These are phyloP conservation scores for Russula sp. DNA, from an alignment of 768 basidiomycete species.

Conservation along the genomic window DNA sequence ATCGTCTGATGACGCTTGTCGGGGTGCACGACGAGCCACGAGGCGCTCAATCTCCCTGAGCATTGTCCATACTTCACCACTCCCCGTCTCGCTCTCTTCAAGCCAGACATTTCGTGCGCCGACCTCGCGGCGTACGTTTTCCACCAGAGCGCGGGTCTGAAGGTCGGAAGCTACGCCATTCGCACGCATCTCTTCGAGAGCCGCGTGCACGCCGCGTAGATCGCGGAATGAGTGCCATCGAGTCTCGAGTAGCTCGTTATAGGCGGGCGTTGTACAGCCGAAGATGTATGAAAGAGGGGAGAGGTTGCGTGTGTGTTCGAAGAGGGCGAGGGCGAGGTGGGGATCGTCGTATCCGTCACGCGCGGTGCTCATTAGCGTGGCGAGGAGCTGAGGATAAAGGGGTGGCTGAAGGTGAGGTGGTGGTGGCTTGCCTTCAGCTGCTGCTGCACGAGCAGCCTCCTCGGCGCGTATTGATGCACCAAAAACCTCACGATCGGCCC, in stretches of 20 bases:
- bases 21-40: conserved; percentile 30
- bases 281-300: conserved; percentile 82
- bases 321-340: conserved; percentile 76
- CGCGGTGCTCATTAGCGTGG: conserved; percentile 72
- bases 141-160: conserved; percentile 57
- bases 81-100: conserved; percentile 47
- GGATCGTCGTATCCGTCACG: conserved; percentile 78
- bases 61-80: conserved; percentile 51
- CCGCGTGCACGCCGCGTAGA: conserved; percentile 65
- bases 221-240: conserved; percentile 85
- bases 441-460: conserved; percentile 44
- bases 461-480: conserved; percentile 52
- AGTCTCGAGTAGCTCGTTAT: conserved; percentile 86
- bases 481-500: conserved; percentile 71
- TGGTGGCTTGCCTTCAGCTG: conserved; percentile 32
- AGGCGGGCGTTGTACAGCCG: conserved; percentile 84
- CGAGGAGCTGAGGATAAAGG: conserved; percentile 72
- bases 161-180: conserved; percentile 70
- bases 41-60: conserved; percentile 52
- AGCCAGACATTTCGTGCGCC: conserved; percentile 53
- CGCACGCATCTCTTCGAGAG: conserved; percentile 76
- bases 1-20: not conserved
- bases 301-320: conserved; percentile 70
- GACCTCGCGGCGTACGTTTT: conserved; percentile 60
- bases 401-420: conserved; percentile 47